A percentile compares a stretch with the other conserved stretches of the same genome.
Evolutionary conservation across 192 early-diverging fungal species (phyloP).

Genomic region (Coemansia sp.): DNA sequence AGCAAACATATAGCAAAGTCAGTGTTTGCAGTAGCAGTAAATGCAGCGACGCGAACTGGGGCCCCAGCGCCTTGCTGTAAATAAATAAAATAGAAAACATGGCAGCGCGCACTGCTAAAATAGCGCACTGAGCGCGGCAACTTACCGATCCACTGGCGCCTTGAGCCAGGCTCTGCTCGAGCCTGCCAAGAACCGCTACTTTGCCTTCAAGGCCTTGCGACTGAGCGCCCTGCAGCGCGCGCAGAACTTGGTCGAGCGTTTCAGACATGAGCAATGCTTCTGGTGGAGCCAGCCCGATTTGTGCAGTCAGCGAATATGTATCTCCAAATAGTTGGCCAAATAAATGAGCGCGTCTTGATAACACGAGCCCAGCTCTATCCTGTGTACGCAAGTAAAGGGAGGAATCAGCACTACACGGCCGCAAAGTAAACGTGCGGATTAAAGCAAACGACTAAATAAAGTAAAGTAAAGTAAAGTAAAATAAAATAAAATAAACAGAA

Average conservation of each 20-base stretch:
- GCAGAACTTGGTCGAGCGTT: constrained; percentile 42
- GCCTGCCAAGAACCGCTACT: constrained; percentile 27
- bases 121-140: neutral
- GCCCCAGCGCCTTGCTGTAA: neutral
- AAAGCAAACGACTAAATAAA: no score
- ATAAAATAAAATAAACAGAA: neutral
- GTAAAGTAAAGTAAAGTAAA: no score
- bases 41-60: neutral
- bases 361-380: neutral
- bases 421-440: no score
- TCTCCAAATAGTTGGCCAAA: neutral
- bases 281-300: neutral
- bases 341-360: neutral
- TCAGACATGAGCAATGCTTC: constrained; percentile 25
- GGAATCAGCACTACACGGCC: no score
- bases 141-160: constrained; percentile 41
- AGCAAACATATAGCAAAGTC: neutral
- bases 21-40: neutral
- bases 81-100: no score
- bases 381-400: no score
- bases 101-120: neutral
- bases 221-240: constrained; percentile 32
- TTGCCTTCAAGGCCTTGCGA: constrained; percentile 30
- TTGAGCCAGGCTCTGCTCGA: constrained; percentile 22
- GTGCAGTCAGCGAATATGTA: neutral